These are phyloP conservation scores for Moesziomyces globuligerus DNA, from an alignment of 1,284 basidiomycete genomes.

Conservation along the genomic window DNA sequence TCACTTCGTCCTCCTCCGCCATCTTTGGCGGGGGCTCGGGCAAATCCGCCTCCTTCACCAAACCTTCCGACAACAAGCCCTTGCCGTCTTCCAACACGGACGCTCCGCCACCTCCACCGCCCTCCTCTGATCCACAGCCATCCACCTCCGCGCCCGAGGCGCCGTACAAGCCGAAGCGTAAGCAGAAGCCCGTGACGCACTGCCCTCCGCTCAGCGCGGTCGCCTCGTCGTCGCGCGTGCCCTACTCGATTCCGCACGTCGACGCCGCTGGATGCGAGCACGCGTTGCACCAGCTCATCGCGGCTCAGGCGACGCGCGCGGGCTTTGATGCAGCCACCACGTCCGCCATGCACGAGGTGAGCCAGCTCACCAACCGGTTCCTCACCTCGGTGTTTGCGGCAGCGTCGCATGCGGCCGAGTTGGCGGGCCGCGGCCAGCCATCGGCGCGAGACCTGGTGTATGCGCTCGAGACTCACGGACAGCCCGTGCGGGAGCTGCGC, in stretches of 20 bases:
- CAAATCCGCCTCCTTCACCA: conserved; percentile 7
- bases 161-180: conserved; percentile 33
- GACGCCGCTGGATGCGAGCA: conserved; percentile 22
- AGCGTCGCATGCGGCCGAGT: conserved; percentile 37
- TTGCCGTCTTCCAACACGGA: not conserved
- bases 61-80: conserved; percentile 15
- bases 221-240: conserved; percentile 22
- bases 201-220: conserved; percentile 13
- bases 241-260: conserved; percentile 23
- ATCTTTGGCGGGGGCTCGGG: conserved; percentile 22
- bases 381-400: conserved; percentile 38
- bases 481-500: conserved; percentile 37
- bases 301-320: conserved; percentile 21
- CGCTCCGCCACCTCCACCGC: conserved; percentile 1
- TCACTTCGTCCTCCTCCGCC: conserved; percentile 32
- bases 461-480: conserved; percentile 48
- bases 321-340: conserved; percentile 42
- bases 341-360: conserved; percentile 39
- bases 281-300: conserved; percentile 36
- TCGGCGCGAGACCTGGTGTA: conserved; percentile 47
- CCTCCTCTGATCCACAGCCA: not conserved
- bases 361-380: conserved; percentile 38
- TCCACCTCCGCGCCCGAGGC: not conserved
- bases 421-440: conserved; percentile 26
- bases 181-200: conserved; percentile 28